Base-by-base conservation (phyloP, 129 eudicot genomes). In the Escallonia herrerae region DNA sequence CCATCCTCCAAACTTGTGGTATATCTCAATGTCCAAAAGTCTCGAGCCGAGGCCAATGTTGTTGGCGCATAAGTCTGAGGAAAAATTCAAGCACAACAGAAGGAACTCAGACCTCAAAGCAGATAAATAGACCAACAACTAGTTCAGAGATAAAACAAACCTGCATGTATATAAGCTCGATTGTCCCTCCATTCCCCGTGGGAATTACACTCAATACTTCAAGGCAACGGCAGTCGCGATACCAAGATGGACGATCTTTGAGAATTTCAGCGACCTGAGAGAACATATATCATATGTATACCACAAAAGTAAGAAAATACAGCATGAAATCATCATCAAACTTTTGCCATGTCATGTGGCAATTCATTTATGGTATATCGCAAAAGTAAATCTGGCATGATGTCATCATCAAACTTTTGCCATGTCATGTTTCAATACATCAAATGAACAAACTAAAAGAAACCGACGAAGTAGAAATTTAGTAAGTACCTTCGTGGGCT, bases 171-270 rank as follows among this genome's bases (percentile, higher is more conserved):
- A 86, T 77, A 60, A 90, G 90, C 86, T 90, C 97, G 4, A 90
- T 86, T 56, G 95, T 90, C 73, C 97, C 95, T 4, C 97, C 97
- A 67, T 90, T 90, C 76, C 89, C 95, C 41, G 97, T 86, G n/a
- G 97, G 95, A 40, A 90, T 86, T 62, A 83, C 78, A 67, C 84
- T 81, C 65, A 79, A 73, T 51, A 90, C 80, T 70, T 90, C 95
- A 64, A 86, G 77, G 79, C 75, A 83, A 43, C 97, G 95, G 67
- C 97, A 90, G 45, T 86, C 97, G 12, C 86, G 95, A 60, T 60
- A 90, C 97, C 97, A 90, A 76, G 97, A 83, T 45, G 87, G 78
- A 50, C 97, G 97, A 86, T 90, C 95, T 90, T 90, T 86, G 63
- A 86, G 95, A 76, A 90, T 90, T 79, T 90, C 97, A 48, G 82